Base-by-base conservation (phyloP, 352 stramenopile genomes). In the Globisporangium echinulatum region DNA sequence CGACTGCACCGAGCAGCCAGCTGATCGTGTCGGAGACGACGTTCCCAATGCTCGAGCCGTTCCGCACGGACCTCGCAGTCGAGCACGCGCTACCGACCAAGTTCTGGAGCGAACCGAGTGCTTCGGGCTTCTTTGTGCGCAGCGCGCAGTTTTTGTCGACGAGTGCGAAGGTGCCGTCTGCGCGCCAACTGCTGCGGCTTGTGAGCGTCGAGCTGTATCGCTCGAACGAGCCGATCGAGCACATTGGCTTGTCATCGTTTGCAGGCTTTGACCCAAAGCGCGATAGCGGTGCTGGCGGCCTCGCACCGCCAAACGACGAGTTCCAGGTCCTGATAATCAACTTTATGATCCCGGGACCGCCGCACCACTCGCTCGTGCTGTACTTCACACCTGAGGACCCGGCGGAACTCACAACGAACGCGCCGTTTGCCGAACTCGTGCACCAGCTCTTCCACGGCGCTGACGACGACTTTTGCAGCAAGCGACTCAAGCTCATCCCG, bases 401-500 rank as follows among this genome's bases (percentile, higher is more conserved):
- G 5, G 67, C 54, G 0, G 77, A 90, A 44, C 54, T 91, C 25
- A 69, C 71, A 19, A 82, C 85, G 51, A 87, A 87, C 55, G 80
- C 81, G n/a, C 72, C 77, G 49, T 90, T 89, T 48, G 71, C 79
- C 1, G 77, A 88, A 42, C 67, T 93, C 5, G 90, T 71, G 25
- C 76, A 90, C 53, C 76, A 91, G 33, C 74, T 93, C 46, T 63
- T 86, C 36, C 67, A 72, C 36, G 78, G 84, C 0, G 53, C 67
- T 0, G 85, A 75, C 52, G 71, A 88, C 50, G 68, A 75, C 39
- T 93, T 88, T 61, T 82, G 88, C 15, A 84, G 78, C 13, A 77
- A 93, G 49, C 81, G 90, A 3, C 73, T 97, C 36, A 97, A 97
- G 69, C 60, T 97, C 9, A 96, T 97, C 61, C 91, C 91, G 2